These are phyloP conservation scores for Thraustochytrium sp. DNA, from an alignment of 352 stramenopile genomes.

Conservation along the genomic window DNA sequence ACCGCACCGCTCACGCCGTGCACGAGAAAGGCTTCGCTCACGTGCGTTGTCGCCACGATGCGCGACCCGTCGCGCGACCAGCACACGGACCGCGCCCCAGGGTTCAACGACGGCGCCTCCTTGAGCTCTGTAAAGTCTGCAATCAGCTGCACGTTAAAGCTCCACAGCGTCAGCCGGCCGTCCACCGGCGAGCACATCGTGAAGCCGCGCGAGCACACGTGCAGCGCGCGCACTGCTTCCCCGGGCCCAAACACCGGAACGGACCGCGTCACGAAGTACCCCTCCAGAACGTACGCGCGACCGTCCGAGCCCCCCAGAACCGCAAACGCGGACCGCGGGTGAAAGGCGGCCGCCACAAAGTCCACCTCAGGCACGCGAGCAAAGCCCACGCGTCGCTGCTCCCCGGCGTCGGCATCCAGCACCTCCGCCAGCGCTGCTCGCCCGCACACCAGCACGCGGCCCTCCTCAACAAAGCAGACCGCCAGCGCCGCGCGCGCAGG, in stretches of 20 bases:
- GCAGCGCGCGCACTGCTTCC: neutral
- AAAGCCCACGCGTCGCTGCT: neutral
- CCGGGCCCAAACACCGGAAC: neutral
- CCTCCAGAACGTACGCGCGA: neutral
- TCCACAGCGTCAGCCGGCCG: neutral
- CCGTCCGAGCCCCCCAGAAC: neutral
- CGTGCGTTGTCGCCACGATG: neutral
- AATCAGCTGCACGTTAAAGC: neutral
- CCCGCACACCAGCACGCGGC: neutral
- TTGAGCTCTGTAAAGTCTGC: neutral
- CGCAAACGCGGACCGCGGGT: neutral
- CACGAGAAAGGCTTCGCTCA: neutral
- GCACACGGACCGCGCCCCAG: neutral
- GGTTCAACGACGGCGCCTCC: neutral
- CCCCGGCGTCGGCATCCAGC: neutral
- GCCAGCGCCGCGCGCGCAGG: neutral
- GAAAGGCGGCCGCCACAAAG: neutral
- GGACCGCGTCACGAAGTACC: neutral
- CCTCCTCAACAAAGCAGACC: neutral
- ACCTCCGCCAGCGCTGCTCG: neutral
- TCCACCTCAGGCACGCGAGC: neutral
- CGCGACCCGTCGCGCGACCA: conserved; percentile 21
- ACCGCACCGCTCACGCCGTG: neutral
- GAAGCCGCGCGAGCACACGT: conserved; percentile 10
- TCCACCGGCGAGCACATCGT: neutral